Evolutionary conservation across 495 filamentous ascomycete genomes (phyloP).

Genomic region (Xylaria grammica): DNA sequence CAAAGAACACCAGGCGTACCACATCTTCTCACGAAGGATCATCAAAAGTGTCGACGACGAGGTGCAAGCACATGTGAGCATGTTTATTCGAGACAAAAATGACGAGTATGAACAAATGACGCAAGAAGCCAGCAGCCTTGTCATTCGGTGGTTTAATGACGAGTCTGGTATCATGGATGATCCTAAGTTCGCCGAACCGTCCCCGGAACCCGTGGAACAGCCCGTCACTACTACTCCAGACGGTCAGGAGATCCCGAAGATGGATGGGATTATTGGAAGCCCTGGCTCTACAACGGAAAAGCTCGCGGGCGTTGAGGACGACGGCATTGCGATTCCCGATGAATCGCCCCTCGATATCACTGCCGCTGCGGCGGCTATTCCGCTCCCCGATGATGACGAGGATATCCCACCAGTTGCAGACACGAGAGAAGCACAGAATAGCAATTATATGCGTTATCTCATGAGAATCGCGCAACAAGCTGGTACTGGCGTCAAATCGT

Average conservation of each 20-base stretch:
- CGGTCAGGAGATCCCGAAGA: constrained; percentile 39
- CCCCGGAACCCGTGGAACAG: constrained; percentile 32
- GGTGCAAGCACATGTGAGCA: constrained; percentile 78
- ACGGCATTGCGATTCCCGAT: constrained; percentile 38
- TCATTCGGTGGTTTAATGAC: constrained; percentile 58
- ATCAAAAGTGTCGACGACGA: constrained; percentile 82
- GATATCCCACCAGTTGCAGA: constrained; percentile 16
- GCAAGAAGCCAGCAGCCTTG: constrained; percentile 64
- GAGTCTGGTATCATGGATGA: constrained; percentile 50
- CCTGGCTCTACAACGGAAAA: constrained; percentile 20
- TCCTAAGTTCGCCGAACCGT: constrained; percentile 40
- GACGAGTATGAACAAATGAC: constrained; percentile 74
- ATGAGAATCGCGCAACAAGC: constrained; percentile 52
- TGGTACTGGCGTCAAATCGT: constrained; percentile 44
- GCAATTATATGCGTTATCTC: constrained; percentile 52
- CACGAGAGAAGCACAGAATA: constrained; percentile 33
- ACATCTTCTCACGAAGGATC: constrained; percentile 63
- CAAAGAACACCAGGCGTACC: constrained; percentile 39
- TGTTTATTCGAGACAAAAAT: constrained; percentile 82
- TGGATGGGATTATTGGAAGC: constrained; percentile 22
- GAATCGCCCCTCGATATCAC: constrained; percentile 55
- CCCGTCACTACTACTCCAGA: constrained; percentile 43
- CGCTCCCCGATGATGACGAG: constrained; percentile 45
- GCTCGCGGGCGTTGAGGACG: constrained; percentile 17
- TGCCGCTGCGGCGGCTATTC: constrained; percentile 49